These are phyloP conservation scores for Hysterium pulicare DNA, from an alignment of 2,329 filamentous ascomycete genomes.

Conservation along the genomic window DNA sequence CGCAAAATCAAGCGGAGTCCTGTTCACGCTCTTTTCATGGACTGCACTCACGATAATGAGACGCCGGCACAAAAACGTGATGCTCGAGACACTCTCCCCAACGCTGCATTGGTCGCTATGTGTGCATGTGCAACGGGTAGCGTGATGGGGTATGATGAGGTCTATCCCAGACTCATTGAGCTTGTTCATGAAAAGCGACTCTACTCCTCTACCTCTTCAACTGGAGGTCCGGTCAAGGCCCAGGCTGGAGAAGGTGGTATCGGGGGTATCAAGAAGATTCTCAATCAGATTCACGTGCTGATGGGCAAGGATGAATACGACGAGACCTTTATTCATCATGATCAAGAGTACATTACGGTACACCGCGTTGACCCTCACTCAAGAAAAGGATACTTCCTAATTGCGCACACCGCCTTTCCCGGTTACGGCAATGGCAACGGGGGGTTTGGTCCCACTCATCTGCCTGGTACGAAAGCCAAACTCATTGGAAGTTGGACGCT, in stretches of 20 bases:
- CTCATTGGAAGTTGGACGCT: constrained; percentile 89
- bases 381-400: constrained; percentile 89
- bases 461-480: constrained; percentile 80
- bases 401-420: constrained; percentile 93
- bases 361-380: constrained; percentile 91
- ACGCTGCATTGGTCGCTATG: constrained; percentile 92
- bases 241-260: constrained; percentile 79
- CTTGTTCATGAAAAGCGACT: constrained; percentile 83
- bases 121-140: constrained; percentile 92
- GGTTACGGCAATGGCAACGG: constrained; percentile 84
- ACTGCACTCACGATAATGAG: constrained; percentile 98
- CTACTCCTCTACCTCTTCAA: constrained; percentile 76
- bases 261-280: constrained; percentile 81
- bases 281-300: constrained; percentile 90
- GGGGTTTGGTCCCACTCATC: constrained; percentile 71
- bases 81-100: constrained; percentile 88
- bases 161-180: constrained; percentile 91
- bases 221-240: constrained; percentile 54
- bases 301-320: constrained; percentile 96
- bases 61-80: constrained; percentile 92
- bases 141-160: constrained; percentile 96
- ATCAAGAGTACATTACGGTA: constrained; percentile 93
- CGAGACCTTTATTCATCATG: constrained; percentile 95
- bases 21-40: constrained; percentile 95
- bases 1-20: constrained; percentile 81